These are phyloP conservation scores for Camellia oleifera DNA, from an alignment of 179 eudicot genomes.

Conservation along the genomic window DNA sequence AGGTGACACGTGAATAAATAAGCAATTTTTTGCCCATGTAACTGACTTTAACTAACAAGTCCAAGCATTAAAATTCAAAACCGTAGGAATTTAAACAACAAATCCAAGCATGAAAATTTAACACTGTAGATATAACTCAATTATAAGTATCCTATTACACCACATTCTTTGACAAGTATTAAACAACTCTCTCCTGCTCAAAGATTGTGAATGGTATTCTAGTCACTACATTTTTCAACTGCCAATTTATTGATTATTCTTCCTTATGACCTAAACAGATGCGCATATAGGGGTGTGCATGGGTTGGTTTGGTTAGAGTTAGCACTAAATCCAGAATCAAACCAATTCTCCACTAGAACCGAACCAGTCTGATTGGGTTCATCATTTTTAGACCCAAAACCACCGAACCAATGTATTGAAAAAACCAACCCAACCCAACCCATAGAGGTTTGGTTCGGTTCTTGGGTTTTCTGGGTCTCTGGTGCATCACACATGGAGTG, in stretches of 20 bases:
- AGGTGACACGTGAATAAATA: not conserved
- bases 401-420: too few relatives aligned
- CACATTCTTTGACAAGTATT: not conserved
- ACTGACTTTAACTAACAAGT: not conserved
- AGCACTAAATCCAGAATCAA: too few relatives aligned
- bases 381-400: too few relatives aligned
- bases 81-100: not conserved
- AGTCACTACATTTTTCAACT: not conserved
- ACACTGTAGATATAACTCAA: not conserved
- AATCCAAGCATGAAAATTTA: not conserved
- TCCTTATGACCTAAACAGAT: slow-evolving; percentile 39
- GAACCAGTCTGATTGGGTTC: too few relatives aligned
- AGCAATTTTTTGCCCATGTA: too few relatives aligned
- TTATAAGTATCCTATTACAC: not conserved
- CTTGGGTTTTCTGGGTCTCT: too few relatives aligned
- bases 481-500: not conserved
- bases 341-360: too few relatives aligned
- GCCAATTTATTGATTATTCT: not conserved
- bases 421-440: too few relatives aligned
- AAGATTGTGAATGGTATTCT: not conserved
- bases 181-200: not conserved
- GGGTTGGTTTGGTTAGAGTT: too few relatives aligned
- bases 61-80: not conserved
- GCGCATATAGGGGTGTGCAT: too few relatives aligned
- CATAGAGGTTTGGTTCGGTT: too few relatives aligned